Evolutionary conservation across 2,329 filamentous ascomycete species (phyloP), one percentile per base, ranked within the genome.

Genomic region (Orbilia oligospora): DNA sequence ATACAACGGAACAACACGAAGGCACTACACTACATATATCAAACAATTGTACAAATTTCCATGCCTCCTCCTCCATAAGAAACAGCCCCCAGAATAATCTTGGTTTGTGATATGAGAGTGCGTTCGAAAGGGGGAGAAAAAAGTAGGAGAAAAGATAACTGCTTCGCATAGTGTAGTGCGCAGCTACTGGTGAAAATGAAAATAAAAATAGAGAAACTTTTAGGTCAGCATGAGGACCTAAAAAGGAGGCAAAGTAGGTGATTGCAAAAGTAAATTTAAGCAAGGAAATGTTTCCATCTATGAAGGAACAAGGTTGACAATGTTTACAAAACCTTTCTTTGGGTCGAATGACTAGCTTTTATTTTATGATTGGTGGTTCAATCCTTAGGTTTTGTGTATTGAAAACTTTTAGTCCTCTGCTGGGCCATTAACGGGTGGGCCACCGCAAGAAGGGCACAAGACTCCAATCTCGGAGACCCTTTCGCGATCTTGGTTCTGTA

Each of bases 381-480:
- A n/a, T n/a, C n/a, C n/a, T n/a, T n/a, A n/a, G n/a, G n/a, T n/a
- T n/a, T n/a, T n/a, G n/a, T n/a, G n/a, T n/a, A n/a, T n/a, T n/a
- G n/a, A n/a, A n/a, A n/a, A n/a, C n/a, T n/a, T 48, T 38, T 78
- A 78, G 22, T 78, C 58, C 0, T 63, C 38, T 6, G 38, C 30
- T 51, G 72, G 66, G 6, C 75, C 75, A n/a, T 64, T 41, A 5
- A 78, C 27, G 24, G 41, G 22, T 44, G 75, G 75, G 1, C 75
- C 75, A 33, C 75, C 75, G 33, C 75, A 78, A 18, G 36, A 5
- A 8, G 75, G 69, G 64, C 76, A 73, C 16, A 30, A 81, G 5
- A 83, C 80, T 80, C 89, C 90, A 24, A 22, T 83, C 80, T 68
- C 88, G 84, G 82, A 90, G 91, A 16, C 86, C 84, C 12, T 87